phyloP scores from a whole-genome alignment of 1,284 basidiomycete genomes.

The Microbotryum intermedium region DNA sequence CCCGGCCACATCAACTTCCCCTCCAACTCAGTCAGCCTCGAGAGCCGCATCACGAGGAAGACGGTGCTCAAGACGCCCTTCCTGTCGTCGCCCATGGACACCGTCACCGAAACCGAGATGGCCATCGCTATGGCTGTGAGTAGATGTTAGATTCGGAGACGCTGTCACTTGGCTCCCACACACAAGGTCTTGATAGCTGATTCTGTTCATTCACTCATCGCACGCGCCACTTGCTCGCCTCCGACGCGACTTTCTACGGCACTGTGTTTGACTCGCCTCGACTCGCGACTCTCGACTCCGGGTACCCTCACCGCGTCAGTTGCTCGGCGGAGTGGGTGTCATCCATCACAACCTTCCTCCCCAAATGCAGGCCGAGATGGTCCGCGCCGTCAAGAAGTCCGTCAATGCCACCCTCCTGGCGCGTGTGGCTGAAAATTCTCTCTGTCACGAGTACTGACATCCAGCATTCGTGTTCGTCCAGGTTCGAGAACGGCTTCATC shows the following conservation, averaged over 20 bases:
- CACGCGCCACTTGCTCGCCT: too few relatives aligned
- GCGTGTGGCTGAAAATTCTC: not conserved
- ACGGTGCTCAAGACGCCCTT: slow-evolving; percentile 83
- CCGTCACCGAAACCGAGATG: slow-evolving; percentile 96
- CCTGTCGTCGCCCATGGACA: slow-evolving; percentile 98
- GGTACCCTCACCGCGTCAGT: slow-evolving; percentile 45
- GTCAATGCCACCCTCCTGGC: not conserved
- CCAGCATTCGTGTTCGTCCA: not conserved
- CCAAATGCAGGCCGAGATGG: slow-evolving; percentile 87
- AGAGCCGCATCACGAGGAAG: slow-evolving; percentile 82
- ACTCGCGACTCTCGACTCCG: not conserved
- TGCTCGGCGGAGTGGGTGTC: slow-evolving; percentile 93
- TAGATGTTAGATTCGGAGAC: slow-evolving; percentile 15
- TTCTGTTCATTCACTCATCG: too few relatives aligned
- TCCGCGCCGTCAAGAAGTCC: slow-evolving; percentile 85
- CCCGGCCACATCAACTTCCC: slow-evolving; percentile 97
- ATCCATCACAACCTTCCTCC: slow-evolving; percentile 96
- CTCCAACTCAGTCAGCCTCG: slow-evolving; percentile 69
- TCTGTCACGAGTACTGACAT: too few relatives aligned
- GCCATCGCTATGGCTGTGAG: slow-evolving; percentile 86
- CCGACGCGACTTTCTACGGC: too few relatives aligned
- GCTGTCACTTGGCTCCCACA: too few relatives aligned
- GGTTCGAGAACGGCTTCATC: slow-evolving; percentile 96
- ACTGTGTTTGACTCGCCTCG: not conserved
- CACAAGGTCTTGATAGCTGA: too few relatives aligned